Evolutionary conservation across 2,329 filamentous ascomycete genomes (phyloP).

Genomic region (Paracoccidioides lutzii): DNA sequence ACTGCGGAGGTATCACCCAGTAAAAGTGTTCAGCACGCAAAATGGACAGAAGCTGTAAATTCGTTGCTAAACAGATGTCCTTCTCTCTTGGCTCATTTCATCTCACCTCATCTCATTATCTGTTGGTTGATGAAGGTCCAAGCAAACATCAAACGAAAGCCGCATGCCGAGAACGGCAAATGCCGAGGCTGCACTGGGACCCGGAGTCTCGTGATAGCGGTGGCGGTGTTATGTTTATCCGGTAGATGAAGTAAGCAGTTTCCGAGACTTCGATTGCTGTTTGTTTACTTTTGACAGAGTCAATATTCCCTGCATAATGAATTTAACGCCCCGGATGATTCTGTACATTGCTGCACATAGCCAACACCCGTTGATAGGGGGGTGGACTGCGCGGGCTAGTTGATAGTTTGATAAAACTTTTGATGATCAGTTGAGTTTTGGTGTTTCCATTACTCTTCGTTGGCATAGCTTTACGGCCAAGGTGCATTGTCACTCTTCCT

Average conservation of each 20-base stretch:
- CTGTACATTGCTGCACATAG: background rate
- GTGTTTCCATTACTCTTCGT: background rate
- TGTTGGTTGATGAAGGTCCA: background rate
- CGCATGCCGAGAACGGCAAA: conserved; percentile 3
- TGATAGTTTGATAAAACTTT: background rate
- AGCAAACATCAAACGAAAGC: background rate
- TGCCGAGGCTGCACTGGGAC: conserved; percentile 18
- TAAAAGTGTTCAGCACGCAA: background rate
- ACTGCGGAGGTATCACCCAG: background rate
- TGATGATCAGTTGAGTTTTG: background rate
- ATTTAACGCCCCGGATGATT: background rate
- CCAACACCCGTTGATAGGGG: background rate
- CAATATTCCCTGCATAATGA: background rate
- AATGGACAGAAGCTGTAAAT: background rate
- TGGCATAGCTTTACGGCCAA: background rate
- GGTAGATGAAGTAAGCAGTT: background rate
- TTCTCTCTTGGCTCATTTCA: too few relatives aligned
- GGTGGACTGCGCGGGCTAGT: too few relatives aligned
- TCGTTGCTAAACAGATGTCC: background rate
- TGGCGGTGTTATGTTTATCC: conserved; percentile 14
- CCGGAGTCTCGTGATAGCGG: conserved; percentile 22
- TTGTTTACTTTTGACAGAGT: background rate
- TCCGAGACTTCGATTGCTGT: background rate
- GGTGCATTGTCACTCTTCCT: background rate
- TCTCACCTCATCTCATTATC: background rate